phyloP scores from a whole-genome alignment of 495 filamentous ascomycete genomes.

The Penicillium argentinense region DNA sequence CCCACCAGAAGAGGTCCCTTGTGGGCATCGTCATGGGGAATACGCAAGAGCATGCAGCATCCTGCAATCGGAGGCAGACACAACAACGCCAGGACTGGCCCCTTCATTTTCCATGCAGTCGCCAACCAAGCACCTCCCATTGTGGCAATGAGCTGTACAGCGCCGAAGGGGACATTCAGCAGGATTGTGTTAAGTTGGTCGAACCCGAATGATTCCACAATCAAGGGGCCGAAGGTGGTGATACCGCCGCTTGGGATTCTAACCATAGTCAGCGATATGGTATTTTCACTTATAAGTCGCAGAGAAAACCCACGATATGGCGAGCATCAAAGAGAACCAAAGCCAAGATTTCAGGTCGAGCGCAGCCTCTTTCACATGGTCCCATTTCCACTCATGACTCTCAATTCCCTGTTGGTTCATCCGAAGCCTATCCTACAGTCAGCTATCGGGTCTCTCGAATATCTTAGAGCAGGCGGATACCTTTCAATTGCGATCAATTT shows the following conservation, averaged over 20 bases:
- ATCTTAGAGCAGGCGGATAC: slow-evolving; percentile 9
- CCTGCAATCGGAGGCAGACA: slow-evolving; percentile 58
- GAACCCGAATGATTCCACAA: slow-evolving; percentile 61
- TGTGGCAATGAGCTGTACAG: slow-evolving; percentile 58
- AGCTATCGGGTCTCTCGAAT: background rate
- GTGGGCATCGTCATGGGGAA: slow-evolving; percentile 44
- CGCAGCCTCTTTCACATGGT: slow-evolving; percentile 60
- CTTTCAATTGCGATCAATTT: slow-evolving; percentile 61
- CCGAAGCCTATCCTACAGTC: slow-evolving; percentile 41
- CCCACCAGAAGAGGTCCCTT: slow-evolving; percentile 53
- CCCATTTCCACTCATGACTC: slow-evolving; percentile 59
- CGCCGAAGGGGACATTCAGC: slow-evolving; percentile 66
- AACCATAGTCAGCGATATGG: slow-evolving; percentile 22
- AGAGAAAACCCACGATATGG: slow-evolving; percentile 38
- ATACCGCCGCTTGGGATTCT: slow-evolving; percentile 64
- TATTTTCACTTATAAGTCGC: background rate
- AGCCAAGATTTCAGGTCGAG: slow-evolving; percentile 66
- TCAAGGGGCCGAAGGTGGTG: slow-evolving; percentile 63
- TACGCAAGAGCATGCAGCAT: slow-evolving; percentile 52
- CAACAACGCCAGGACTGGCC: slow-evolving; percentile 54
- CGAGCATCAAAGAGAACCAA: slow-evolving; percentile 62
- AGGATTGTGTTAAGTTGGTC: slow-evolving; percentile 59
- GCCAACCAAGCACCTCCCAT: slow-evolving; percentile 58
- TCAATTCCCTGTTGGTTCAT: slow-evolving; percentile 63
- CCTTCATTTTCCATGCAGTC: slow-evolving; percentile 53